Evolutionary conservation across 768 basidiomycete species (phyloP), one percentile per base, ranked within the genome.

Genomic region (Gloeopeniophorella convolvens): DNA sequence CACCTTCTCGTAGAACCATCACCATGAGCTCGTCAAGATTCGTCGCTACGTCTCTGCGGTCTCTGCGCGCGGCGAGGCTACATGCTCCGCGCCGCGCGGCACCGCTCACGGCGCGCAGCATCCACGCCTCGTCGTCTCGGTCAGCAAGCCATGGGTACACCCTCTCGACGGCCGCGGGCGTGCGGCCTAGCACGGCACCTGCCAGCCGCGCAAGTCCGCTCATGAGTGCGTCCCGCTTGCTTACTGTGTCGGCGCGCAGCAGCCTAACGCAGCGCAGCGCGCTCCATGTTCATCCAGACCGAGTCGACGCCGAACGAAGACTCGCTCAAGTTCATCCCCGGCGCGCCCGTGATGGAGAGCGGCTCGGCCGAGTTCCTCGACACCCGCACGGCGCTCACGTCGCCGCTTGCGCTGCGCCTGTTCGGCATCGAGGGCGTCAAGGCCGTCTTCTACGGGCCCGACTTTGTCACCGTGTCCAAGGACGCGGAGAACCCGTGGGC

Each of bases 201-300:
- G 2, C 37, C 18, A 39, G 39, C 5, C 50, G 48, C 11, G 23
- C 50, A 10, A 40, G 42, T 15, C 66, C 68, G 30, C 56, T 61
- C 28, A 64, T 66, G 35, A 68, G 76, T 78, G 50, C 60, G 72
- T 48, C 41, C 21, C 12, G 5, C 24, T 13, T 11, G 21, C 3
- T 4, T 13, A 13, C 24, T 20, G 10, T 32, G 15, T 11, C 5
- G 3, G 8, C 26, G 5, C 11, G 31, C 23, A 12, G 5, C 16
- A 34, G 15, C 15, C 33, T 41, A 5, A 39, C 51, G 24, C 15
- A 15, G 13, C 2, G 18, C 52, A 90, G 88, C 70, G 28, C 81
- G 93, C 20, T 85, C 86, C 46, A 95, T 97, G 94, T 98, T 98
- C 72, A 96, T 98, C 50, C 96, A 99, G 69, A 98, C 95, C 4